A percentile compares a stretch with the other conserved stretches of the same genome.
Conservation (phyloP, 768 basidiomycete genomes). For the Tylopilus rubrobrunneus region DNA sequence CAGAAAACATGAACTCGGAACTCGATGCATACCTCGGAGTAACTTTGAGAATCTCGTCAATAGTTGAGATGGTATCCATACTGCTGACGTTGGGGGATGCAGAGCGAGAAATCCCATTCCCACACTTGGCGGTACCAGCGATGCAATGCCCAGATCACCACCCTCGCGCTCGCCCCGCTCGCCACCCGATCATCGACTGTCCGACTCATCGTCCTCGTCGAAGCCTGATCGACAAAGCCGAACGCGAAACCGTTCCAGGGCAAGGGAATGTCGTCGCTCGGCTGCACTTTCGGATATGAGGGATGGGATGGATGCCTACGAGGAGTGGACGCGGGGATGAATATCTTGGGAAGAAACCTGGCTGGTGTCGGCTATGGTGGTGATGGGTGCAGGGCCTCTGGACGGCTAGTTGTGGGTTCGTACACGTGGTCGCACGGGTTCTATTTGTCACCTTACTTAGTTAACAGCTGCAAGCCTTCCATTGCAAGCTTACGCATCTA, state of each 20-base stretch:
- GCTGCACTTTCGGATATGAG: constrained; percentile 43
- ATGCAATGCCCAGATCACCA: no score
- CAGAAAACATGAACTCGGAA: no score
- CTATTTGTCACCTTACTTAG: constrained; percentile 13
- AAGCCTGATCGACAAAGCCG: constrained; percentile 18
- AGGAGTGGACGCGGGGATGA: constrained; percentile 19
- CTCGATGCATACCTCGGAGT: no score
- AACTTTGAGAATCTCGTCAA: no score
- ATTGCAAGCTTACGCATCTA: constrained; percentile 9
- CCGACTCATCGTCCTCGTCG: constrained; percentile 23
- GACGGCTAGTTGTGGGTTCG: constrained; percentile 10
- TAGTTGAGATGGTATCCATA: no score
- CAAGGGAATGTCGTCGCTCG: constrained; percentile 39
- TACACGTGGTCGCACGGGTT: constrained; percentile 14
- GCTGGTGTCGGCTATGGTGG: constrained; percentile 3
- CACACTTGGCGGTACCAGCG: no score
- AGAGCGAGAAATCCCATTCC: no score
- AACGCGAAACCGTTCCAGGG: constrained; percentile 34
- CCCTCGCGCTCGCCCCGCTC: constrained; percentile 14
- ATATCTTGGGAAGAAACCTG: constrained; percentile 11
- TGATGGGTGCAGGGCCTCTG: constrained; percentile 13
- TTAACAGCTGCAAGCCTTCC: background rate
- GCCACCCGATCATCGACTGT: constrained; percentile 25
- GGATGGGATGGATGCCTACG: constrained; percentile 33
- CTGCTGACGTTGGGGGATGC: no score